Evolutionary conservation across 495 filamentous ascomycete genomes (phyloP).

Genomic region (Aspergillus mulundensis): DNA sequence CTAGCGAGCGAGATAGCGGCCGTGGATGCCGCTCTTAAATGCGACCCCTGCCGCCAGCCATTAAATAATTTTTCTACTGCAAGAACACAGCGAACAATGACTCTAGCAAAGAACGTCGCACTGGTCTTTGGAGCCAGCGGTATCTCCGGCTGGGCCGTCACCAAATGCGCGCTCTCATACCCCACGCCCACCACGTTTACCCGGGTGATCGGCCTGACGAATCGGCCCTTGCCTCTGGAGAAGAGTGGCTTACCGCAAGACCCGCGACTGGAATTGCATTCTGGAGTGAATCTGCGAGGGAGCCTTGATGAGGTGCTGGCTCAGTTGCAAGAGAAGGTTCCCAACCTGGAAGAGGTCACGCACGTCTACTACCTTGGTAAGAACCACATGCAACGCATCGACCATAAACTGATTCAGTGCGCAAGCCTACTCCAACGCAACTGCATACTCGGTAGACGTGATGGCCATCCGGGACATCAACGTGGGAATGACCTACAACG

Average conservation of each 20-base stretch:
- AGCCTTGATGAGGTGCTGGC: constrained; percentile 12
- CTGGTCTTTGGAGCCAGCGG: constrained; percentile 30
- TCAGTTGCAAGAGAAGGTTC: constrained; percentile 19
- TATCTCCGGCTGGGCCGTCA: constrained; percentile 28
- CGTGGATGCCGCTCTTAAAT: too few species aligned
- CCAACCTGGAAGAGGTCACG: constrained; percentile 24
- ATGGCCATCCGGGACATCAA: constrained; percentile 21
- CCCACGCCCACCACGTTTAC: constrained; percentile 24
- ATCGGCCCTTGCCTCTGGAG: constrained; percentile 16
- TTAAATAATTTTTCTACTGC: too few species aligned
- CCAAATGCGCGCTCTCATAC: constrained; percentile 24
- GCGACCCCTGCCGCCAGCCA: too few species aligned
- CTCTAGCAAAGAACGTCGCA: constrained; percentile 5
- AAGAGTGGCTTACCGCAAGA: constrained; percentile 21
- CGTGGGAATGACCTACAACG: constrained; percentile 20
- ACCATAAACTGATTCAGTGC: too few species aligned
- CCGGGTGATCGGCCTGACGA: constrained; percentile 23
- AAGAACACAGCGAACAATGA: too few species aligned
- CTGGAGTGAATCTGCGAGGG: constrained; percentile 19
- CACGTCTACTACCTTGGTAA: constrained; percentile 30
- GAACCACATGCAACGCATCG: too few species aligned
- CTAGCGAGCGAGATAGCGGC: too few species aligned
- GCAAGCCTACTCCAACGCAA: constrained; percentile 22
- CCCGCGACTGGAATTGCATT: constrained; percentile 19
- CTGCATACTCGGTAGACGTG: constrained; percentile 19